phyloP scores from a whole-genome alignment of 1,139 yeast genomes.

The Debaryomyces sp. region DNA sequence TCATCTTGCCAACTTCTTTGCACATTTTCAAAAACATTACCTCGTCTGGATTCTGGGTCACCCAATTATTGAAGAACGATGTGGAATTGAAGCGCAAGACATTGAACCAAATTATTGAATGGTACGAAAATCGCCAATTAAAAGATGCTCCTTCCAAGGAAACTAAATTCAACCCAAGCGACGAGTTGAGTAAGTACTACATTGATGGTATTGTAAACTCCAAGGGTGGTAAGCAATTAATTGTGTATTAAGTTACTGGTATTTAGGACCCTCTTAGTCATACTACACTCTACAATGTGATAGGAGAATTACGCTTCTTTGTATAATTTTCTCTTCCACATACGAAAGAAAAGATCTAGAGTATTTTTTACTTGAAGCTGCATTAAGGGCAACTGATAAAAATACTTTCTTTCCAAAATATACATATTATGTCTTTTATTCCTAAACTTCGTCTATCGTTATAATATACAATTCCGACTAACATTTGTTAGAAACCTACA shows the following conservation, averaged over 20 bases:
- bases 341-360: background rate
- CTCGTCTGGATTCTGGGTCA: constrained; percentile 92
- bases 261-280: background rate
- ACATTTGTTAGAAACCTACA: background rate
- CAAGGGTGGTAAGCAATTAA: constrained; percentile 46
- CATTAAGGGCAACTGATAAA: background rate
- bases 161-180: constrained; percentile 49
- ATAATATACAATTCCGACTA: background rate
- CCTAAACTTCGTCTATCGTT: background rate
- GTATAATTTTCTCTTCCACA: too few relatives aligned
- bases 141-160: constrained; percentile 62
- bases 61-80: constrained; percentile 69
- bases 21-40: constrained; percentile 88
- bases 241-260: constrained; percentile 23
- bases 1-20: constrained; percentile 81
- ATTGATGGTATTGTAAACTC: constrained; percentile 54
- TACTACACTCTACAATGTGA: too few relatives aligned
- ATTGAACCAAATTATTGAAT: constrained; percentile 59
- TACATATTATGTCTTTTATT: background rate
- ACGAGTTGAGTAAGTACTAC: constrained; percentile 53
- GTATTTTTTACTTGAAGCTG: background rate
- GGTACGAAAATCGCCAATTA: constrained; percentile 67
- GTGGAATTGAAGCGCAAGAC: constrained; percentile 64
- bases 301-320: background rate
- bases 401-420: background rate